Percentiles rank a stretch among this genome's conserved stretches.
Conservation (phyloP, 2,329 filamentous ascomycete species). For the Pestalotiopsis sp. region DNA sequence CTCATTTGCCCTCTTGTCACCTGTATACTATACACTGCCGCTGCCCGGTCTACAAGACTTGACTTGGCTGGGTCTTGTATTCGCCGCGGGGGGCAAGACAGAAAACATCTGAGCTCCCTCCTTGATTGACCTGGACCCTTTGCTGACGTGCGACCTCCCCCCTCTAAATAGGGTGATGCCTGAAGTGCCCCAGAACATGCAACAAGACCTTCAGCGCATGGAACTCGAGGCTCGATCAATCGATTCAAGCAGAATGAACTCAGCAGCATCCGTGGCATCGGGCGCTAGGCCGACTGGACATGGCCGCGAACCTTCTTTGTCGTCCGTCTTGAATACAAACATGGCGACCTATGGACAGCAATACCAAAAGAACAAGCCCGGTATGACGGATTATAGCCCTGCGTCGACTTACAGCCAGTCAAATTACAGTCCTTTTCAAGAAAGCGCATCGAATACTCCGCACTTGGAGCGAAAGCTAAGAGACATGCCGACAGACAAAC, state of each 20-base stretch:
- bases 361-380: slow-evolving; percentile 32
- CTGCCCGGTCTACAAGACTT: neutral
- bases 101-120: neutral
- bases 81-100: neutral
- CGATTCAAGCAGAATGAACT: slow-evolving; percentile 36
- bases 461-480: slow-evolving; percentile 39
- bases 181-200: slow-evolving; percentile 95
- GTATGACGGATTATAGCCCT: slow-evolving; percentile 34
- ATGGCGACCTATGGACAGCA: slow-evolving; percentile 30
- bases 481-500: slow-evolving; percentile 56
- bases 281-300: slow-evolving; percentile 32
- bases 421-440: slow-evolving; percentile 47
- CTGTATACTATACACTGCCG: slow-evolving; percentile 2
- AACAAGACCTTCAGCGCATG: slow-evolving; percentile 88
- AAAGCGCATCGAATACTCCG: slow-evolving; percentile 37
- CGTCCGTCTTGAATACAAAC: slow-evolving; percentile 38
- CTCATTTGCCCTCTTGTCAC: neutral
- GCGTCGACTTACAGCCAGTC: slow-evolving; percentile 36
- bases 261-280: slow-evolving; percentile 29
- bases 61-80: neutral
- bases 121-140: neutral
- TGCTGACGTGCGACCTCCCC: slow-evolving; percentile 5
- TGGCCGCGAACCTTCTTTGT: slow-evolving; percentile 47
- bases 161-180: slow-evolving; percentile 74
- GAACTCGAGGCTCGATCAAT: slow-evolving; percentile 74